Percentiles rank a stretch among this genome's conserved stretches.
These are phyloP conservation scores for Carallia brachiata DNA, from an alignment of 345 rosid genomes.

Conservation along the genomic window DNA sequence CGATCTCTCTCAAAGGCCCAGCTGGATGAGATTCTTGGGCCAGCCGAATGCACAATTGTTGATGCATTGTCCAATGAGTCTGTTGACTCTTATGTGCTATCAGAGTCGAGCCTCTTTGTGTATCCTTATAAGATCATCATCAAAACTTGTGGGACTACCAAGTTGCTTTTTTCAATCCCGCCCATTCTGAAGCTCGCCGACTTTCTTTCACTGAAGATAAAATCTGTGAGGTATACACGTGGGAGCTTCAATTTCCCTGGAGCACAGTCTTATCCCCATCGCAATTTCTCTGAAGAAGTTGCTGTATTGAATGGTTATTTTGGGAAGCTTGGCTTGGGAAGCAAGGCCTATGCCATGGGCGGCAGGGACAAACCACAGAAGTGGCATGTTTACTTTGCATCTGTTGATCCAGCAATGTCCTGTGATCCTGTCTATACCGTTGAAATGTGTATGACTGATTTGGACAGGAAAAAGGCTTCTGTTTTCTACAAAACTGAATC, in stretches of 20 bases:
- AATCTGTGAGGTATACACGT: constrained; percentile 30
- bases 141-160: constrained; percentile 34
- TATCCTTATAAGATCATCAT: constrained; percentile 32
- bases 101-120: constrained; percentile 32
- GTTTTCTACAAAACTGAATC: constrained; percentile 27
- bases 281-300: constrained; percentile 31
- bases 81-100: constrained; percentile 32
- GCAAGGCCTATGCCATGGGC: constrained; percentile 22
- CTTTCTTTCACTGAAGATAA: constrained; percentile 3
- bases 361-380: constrained; percentile 14
- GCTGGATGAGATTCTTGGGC: constrained; percentile 29
- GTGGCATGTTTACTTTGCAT: constrained; percentile 34
- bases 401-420: constrained; percentile 7
- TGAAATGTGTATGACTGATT: constrained; percentile 36
- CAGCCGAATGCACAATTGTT: constrained; percentile 34
- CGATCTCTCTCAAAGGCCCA: constrained; percentile 20
- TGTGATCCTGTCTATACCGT: constrained; percentile 18
- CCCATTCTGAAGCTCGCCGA: constrained; percentile 23
- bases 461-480: constrained; percentile 24
- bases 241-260: constrained; percentile 33
- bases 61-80: constrained; percentile 20
- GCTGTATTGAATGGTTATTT: constrained; percentile 23
- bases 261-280: constrained; percentile 32
- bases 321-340: constrained; percentile 14
- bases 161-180: constrained; percentile 25